Base-by-base conservation (phyloP, 1,139 yeast genomes). In the Candida sp. region DNA sequence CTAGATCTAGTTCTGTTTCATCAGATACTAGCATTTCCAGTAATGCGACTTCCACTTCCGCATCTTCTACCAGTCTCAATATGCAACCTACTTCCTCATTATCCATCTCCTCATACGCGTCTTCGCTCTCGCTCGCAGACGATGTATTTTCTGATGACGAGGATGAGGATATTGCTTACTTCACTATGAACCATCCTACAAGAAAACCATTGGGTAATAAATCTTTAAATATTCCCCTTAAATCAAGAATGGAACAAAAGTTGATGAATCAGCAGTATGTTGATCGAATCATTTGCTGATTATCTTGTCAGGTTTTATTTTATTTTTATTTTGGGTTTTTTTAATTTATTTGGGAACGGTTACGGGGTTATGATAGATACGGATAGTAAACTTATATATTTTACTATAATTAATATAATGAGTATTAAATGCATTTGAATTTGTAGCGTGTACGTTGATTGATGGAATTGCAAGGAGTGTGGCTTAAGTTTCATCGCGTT, bases 141-240 rank as follows among this genome's bases (percentile, higher is more conserved):
- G 45, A 54, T 9, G 39, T 47, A 7, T 49, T 55, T 33, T 43
- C 52, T 25, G 43, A 42, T n/a, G 43, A 39, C 9, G 33, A 37
- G 21, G 39, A 30, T 25, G 32, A 22, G 6, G 37, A 32, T 11
- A 21, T 33, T 21, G 34, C 37, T 3, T 27, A 12, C n/a, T 39
- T 33, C 23, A 35, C 37, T 21, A 37, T 36, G 19, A 38, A 39
- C 8, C 25, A 19, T 21, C 40, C 45, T 21, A 45, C 41, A 38
- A 49, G 62, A 45, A 40, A 49, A 15, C 66, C 67, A 23, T 55
- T 63, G 40, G 49, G 61, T 29, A 55, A 49, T 35, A 59, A 56
- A 48, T 53, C 61, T 8, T 41, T 44, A 12, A 50, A 50, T 45
- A 45, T 50, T 23, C 47, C 53, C 43, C 52, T 54, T 40, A 43